Percentiles rank a stretch among this genome's conserved stretches.
Conservation (phyloP, 2,329 filamentous ascomycete species). For the Pseudocercospora cruenta region DNA sequence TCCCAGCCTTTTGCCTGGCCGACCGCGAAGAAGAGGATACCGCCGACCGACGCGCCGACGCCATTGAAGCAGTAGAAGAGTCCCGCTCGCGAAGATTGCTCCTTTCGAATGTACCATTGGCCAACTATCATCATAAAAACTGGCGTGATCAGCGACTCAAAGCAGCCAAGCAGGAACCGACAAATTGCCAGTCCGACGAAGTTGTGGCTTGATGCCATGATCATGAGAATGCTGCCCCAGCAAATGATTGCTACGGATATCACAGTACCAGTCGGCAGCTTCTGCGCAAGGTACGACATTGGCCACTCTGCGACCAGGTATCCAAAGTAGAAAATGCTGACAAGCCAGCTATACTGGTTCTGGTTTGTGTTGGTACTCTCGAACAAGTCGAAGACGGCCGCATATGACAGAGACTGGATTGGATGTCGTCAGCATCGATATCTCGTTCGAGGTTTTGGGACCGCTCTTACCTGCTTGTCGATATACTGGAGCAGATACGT, state of each 20-base stretch:
- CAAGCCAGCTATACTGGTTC: conserved; percentile 59
- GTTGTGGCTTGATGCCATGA: conserved; percentile 63
- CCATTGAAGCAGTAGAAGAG: conserved; percentile 75
- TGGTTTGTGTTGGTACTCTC: conserved; percentile 52
- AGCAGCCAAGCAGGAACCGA: conserved; percentile 69
- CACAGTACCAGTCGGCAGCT: conserved; percentile 40
- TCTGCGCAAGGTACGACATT: conserved; percentile 36
- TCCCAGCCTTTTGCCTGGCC: conserved; percentile 38
- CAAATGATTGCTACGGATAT: conserved; percentile 54
- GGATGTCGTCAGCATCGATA: not conserved
- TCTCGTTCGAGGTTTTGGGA: conserved; percentile 40
- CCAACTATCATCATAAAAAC: conserved; percentile 40
- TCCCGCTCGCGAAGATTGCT: conserved; percentile 42
- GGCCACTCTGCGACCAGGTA: conserved; percentile 36
- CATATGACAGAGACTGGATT: conserved; percentile 56
- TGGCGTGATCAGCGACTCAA: conserved; percentile 66
- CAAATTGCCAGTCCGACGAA: conserved; percentile 64
- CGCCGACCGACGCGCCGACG: conserved; percentile 70
- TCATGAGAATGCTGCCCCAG: conserved; percentile 65
- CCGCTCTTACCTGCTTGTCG: conserved; percentile 42
- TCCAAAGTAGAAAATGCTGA: conserved; percentile 60
- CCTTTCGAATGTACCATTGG: conserved; percentile 72
- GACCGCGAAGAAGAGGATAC: conserved; percentile 63
- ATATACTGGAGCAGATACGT: conserved; percentile 55
- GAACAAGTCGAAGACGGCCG: conserved; percentile 61